A percentile compares a stretch with the other conserved stretches of the same genome.
These are phyloP conservation scores for Niveomyces coronatus DNA, from an alignment of 2,329 filamentous ascomycete species.

Conservation along the genomic window DNA sequence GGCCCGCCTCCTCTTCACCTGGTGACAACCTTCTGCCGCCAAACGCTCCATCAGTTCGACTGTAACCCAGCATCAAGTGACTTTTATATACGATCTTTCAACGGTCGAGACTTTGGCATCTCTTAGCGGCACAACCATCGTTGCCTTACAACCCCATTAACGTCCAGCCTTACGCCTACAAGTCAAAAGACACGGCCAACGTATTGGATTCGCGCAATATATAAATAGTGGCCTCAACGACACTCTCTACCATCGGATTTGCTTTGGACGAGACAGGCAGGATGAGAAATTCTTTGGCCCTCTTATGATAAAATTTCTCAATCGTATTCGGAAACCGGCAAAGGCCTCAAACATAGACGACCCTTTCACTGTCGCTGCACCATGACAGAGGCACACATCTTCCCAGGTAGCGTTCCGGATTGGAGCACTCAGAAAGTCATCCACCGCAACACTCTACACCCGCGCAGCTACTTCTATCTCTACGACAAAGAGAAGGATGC, in stretches of 20 bases:
- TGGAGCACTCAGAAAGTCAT: constrained; percentile 52
- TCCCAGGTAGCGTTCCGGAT: constrained; percentile 32
- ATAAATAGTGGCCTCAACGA: too few species aligned
- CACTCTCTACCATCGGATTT: too few species aligned
- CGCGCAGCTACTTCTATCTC: constrained; percentile 46
- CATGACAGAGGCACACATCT: constrained; percentile 9
- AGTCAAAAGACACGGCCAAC: not conserved
- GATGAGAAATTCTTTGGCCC: too few species aligned
- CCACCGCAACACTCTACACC: constrained; percentile 48
- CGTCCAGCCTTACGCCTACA: too few species aligned
- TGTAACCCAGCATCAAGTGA: constrained; percentile 11
- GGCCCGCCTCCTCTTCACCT: constrained; percentile 1
- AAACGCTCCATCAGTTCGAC: constrained; percentile 1
- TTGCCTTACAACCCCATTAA: too few species aligned
- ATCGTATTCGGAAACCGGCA: not conserved
- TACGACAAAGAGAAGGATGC: constrained; percentile 40
- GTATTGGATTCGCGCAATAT: not conserved
- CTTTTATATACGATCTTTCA: not conserved
- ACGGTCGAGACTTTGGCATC: not conserved
- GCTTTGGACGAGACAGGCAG: too few species aligned
- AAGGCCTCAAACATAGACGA: not conserved
- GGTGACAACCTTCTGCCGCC: constrained; percentile 5
- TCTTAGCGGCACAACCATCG: not conserved
- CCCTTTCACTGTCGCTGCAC: not conserved
- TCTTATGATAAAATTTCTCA: not conserved